Percentiles rank a stretch among this genome's conserved stretches.
Evolutionary conservation across 805 yeast species (phyloP).

Genomic region (Candida krabiensis): DNA sequence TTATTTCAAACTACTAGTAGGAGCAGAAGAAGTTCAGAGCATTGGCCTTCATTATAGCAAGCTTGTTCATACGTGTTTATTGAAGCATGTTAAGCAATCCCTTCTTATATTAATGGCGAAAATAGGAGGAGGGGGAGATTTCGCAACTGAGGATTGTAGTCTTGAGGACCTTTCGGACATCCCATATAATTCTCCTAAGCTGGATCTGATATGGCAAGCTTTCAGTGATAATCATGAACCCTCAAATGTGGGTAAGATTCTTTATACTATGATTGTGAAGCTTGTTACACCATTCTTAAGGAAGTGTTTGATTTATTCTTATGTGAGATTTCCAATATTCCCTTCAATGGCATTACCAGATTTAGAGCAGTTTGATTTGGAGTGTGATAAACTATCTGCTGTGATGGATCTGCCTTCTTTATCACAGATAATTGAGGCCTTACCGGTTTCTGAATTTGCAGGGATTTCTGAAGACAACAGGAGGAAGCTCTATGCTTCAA

Average conservation of each 20-base stretch:
- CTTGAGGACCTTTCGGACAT: constrained; percentile 15
- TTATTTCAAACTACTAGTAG: constrained; percentile 53
- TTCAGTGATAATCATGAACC: constrained; percentile 29
- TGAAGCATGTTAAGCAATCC: constrained; percentile 54
- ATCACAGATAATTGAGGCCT: constrained; percentile 19
- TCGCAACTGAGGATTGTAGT: constrained; percentile 4
- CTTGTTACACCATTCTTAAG: constrained; percentile 65
- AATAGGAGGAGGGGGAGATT: constrained; percentile 9
- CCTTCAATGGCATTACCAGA: constrained; percentile 29
- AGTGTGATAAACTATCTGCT: constrained; percentile 53
- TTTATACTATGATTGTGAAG: constrained; percentile 57
- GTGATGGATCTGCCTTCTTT: constrained; percentile 50
- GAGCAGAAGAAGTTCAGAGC: constrained; percentile 47
- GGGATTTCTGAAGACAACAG: constrained; percentile 9
- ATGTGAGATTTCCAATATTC: constrained; percentile 50
- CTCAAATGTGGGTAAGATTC: constrained; percentile 35
- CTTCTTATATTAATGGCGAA: constrained; percentile 26
- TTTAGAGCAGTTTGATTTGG: constrained; percentile 33
- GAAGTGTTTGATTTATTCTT: constrained; percentile 56
- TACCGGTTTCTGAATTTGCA: constrained; percentile 15
- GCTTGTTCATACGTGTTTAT: constrained; percentile 48
- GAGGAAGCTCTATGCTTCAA: constrained; percentile 9
- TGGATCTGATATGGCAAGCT: constrained; percentile 15
- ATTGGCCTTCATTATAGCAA: constrained; percentile 46
- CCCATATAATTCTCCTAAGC: constrained; percentile 11